phyloP scores from a whole-genome alignment of 2,329 filamentous ascomycete genomes.

The Akanthomyces uredinophilus region DNA sequence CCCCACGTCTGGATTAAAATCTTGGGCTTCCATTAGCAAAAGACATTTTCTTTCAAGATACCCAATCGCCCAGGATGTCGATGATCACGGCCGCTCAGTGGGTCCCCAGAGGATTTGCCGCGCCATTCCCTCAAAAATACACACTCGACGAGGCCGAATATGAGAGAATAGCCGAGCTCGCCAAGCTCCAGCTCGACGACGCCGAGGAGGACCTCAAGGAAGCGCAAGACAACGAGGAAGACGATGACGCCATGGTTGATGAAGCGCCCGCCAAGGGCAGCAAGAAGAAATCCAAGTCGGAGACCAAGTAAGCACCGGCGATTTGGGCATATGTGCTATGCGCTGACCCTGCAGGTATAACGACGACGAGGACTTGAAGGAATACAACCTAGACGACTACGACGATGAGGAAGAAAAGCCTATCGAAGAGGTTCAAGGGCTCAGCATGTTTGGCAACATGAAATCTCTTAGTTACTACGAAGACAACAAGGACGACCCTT shows the following conservation, averaged over 20 bases:
- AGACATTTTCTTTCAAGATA: conserved; percentile 18
- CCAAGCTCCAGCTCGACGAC: conserved; percentile 80
- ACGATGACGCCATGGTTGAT: conserved; percentile 32
- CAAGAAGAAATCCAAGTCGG: conserved; percentile 28
- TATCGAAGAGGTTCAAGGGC: conserved; percentile 55
- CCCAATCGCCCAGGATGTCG: conserved; percentile 44
- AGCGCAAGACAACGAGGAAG: conserved; percentile 48
- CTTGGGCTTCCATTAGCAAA: conserved; percentile 6
- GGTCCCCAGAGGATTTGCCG: conserved; percentile 72
- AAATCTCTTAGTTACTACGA: conserved; percentile 92
- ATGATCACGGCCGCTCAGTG: conserved; percentile 75
- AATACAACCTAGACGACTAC: conserved; percentile 95
- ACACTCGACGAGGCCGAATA: conserved; percentile 72
- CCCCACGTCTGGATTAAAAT: conserved; percentile 13
- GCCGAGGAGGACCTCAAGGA: conserved; percentile 80
- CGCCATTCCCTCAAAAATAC: conserved; percentile 70
- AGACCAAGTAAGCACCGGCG: conserved; percentile 32
- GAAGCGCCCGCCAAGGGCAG: conserved; percentile 22
- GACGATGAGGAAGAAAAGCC: conserved; percentile 56
- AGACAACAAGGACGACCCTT: conserved; percentile 91
- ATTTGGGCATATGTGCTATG: not conserved
- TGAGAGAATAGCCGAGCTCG: conserved; percentile 67
- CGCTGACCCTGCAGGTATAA: conserved; percentile 35
- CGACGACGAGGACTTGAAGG: conserved; percentile 83
- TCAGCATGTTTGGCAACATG: conserved; percentile 93